These are phyloP conservation scores for Plasmodium vinckei DNA, from an alignment of 169 alveolate genomes.

Conservation along the genomic window DNA sequence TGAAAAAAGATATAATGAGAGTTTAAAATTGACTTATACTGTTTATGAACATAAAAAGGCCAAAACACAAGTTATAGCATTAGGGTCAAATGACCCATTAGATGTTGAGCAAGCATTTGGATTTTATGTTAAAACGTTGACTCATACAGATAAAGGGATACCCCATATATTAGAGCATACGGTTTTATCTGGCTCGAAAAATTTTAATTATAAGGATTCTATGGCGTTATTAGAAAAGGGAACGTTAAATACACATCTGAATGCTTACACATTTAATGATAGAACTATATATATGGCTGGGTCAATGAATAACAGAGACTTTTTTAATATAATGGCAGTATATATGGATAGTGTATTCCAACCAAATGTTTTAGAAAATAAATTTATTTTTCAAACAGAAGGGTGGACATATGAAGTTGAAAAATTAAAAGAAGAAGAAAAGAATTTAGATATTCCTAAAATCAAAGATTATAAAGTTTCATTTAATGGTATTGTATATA, in stretches of 20 bases:
- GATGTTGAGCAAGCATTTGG: constrained; percentile 69
- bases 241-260: constrained; percentile 86
- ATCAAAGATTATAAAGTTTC: constrained; percentile 81
- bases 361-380: constrained; percentile 82
- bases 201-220: constrained; percentile 88
- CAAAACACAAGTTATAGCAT: constrained; percentile 71
- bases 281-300: constrained; percentile 91
- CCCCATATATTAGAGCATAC: constrained; percentile 92
- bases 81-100: constrained; percentile 71
- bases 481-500: constrained; percentile 84
- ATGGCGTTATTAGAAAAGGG: constrained; percentile 87
- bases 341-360: constrained; percentile 89
- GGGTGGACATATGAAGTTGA: constrained; percentile 90
- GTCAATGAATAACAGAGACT: constrained; percentile 85
- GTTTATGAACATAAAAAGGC: constrained; percentile 74
- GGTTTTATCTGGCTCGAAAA: constrained; percentile 89
- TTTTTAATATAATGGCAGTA: constrained; percentile 86
- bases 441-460: constrained; percentile 28
- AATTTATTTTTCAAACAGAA: constrained; percentile 86
- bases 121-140: constrained; percentile 74
- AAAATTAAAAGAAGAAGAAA: constrained; percentile 58
- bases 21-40: constrained; percentile 54
- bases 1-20: constrained; percentile 59
- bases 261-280: constrained; percentile 91
- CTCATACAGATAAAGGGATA: constrained; percentile 79